Evolutionary conservation across 192 early-diverging fungal species (phyloP), one percentile per base, ranked within the genome.

Genomic region (Lobosporangium transversale): DNA sequence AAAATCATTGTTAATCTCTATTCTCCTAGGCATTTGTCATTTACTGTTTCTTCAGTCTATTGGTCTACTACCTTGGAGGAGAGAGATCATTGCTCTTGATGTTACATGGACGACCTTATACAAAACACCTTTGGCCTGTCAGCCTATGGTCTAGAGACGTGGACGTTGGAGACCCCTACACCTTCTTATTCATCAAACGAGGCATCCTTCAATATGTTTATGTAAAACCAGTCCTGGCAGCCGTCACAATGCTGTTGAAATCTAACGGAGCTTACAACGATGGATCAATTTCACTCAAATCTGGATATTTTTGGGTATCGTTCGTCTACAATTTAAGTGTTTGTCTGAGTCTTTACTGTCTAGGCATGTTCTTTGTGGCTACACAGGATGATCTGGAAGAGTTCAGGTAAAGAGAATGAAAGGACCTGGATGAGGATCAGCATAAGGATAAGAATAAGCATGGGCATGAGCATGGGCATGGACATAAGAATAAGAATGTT

Each of bases 181-280:
- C 88, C 7, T 95, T 95, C 42, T 75, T 96, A 20, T 90, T 92
- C 62, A 85, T 98, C 12, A 94, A 94, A 61, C 83, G 92, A 47
- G 93, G 95, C 1, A 94, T 98, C 27, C 85, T 98, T 23, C 96
- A 98, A 79, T 98, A 94, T 73, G 92, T 96, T n/a, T 86, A 92
- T 60, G 81, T 95, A 3, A 98, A 96, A 63, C 96, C 96, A 1
- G 58, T 92, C 7, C 61, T 95, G 50, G 90, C 91, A 4, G 79
- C 88, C 5, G 55, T 92, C 17, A 95, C 91, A 8, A 92, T 98
- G 91, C 55, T 90, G 12, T 78, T 95, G 7, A 93, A 94, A 67
- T 84, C 87, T 8, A 78, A 85, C 4, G 89, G 83, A 3, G 73
- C 70, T 23, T 98, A 96, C 75, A 81, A 90, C 52, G 95, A 96